phyloP scores from a whole-genome alignment of 306 rosid genomes.

The Cyclanthera cordifolia region DNA sequence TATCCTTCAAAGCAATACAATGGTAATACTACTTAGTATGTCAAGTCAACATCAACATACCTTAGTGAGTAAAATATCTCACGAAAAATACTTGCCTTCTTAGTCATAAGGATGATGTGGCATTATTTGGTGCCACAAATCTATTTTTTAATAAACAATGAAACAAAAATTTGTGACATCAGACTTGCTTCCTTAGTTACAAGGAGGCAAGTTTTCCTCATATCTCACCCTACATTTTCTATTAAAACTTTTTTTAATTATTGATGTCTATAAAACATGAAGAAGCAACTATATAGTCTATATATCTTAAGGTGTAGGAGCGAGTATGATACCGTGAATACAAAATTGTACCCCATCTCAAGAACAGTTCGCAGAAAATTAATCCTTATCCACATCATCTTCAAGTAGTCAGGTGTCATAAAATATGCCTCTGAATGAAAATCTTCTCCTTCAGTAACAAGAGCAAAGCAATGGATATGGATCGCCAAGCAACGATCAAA shows the following conservation, averaged over 20 bases:
- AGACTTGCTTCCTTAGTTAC: too few relatives aligned
- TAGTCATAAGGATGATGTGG: too few relatives aligned
- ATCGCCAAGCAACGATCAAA: conserved; percentile 59
- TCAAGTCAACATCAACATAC: too few relatives aligned
- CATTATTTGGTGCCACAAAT: too few relatives aligned
- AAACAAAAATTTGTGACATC: too few relatives aligned
- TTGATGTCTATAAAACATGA: not conserved
- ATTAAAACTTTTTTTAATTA: not conserved
- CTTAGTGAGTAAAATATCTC: too few relatives aligned
- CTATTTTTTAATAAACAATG: too few relatives aligned
- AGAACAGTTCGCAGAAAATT: conserved; percentile 78
- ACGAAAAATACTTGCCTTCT: too few relatives aligned
- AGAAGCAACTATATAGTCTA: not conserved
- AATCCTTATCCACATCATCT: conserved; percentile 95
- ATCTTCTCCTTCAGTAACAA: conserved; percentile 56
- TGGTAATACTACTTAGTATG: too few relatives aligned
- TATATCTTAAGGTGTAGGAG: not conserved
- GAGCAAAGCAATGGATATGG: conserved; percentile 63
- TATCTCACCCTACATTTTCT: too few relatives aligned
- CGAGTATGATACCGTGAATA: conserved; percentile 60
- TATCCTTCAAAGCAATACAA: too few relatives aligned
- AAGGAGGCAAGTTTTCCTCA: too few relatives aligned
- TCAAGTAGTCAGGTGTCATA: conserved; percentile 78
- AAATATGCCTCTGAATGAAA: conserved; percentile 66
- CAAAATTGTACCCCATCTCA: conserved; percentile 86